Evolutionary conservation across 768 basidiomycete genomes (phyloP), one percentile per base, ranked within the genome.

Genomic region (Gymnopilus dilepis): DNA sequence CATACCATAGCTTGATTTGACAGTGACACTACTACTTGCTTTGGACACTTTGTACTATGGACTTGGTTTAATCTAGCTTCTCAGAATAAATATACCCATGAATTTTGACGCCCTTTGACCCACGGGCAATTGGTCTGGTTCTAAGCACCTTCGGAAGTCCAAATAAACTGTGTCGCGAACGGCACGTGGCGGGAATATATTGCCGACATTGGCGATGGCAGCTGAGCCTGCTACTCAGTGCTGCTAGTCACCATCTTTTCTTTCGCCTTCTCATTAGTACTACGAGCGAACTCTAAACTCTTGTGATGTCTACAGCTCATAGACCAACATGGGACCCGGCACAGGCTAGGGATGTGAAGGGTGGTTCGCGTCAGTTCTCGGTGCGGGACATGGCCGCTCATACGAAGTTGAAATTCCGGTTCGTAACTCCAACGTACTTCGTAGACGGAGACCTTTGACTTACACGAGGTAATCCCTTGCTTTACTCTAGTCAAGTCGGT

Each of bases 371-470:
- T 60, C 94, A 97, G 71, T 95, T 89, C 78, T 97, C 95, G 4
- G 90, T 93, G 70, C 86, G 92, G 63, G 95, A 97, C 73, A 91
- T 98, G 86, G 94, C 97, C 6, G 83, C 94, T 2, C 92, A 98
- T 74, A 99, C 97, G 1, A 97, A 97, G 76, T 90, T 99, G 68
- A 99, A 99, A 80, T 99, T 99, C 78, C 89, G 97, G 89, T 92
- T 61, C 41, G 73, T 67, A 48, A 40, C 40, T 26, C 33, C 12
- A 15, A 12, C 21, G 12, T 28, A 41, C 21, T 21, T 9, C 17
- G 26, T 26, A 8, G 13, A 31, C 28, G 1, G 5, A 47, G 15
- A 6, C 21, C n/a, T 26, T 30, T 33, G 30, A 28, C n/a, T 50
- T 19, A 54, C 24, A 22, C 26, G 24, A 22, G 38, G 38, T 43